Base-by-base conservation (phyloP, 108 stramenopile genomes). In the Bacterosira constricta region DNA sequence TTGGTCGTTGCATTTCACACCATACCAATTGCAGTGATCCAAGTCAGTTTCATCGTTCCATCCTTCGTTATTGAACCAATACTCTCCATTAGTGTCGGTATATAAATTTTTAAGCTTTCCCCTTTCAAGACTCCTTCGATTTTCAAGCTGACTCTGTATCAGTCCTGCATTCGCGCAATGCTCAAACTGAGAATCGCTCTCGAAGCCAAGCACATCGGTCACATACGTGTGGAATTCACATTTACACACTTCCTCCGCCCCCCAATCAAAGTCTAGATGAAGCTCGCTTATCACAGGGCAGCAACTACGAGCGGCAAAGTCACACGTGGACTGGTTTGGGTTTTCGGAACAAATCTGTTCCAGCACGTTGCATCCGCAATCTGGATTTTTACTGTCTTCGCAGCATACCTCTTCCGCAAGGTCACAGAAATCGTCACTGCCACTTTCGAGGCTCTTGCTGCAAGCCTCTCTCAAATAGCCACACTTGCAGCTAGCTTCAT, bases 61-160 rank as follows among this genome's bases (percentile, higher is more conserved):
- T 15, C 55, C 65, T 13, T 17, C n/a, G 21, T 65, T 73, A 11
- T 73, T 35, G 26, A 25, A 35, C 72, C 72, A 73, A 17, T 38
- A 27, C 5, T 42, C 64, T 34, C 72, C 72, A 37, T 18, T 42
- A 3, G 20, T 27, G 2, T 0, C 18, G 9, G 30, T 4, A 27
- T 65, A 65, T 34, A 73, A 18, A 12, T 4, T 11, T 49, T 5
- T 13, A 49, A 49, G 47, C 23, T 1, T 26, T 0, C 6, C 0
- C 7, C 26, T 49, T 8, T 49, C 47, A 20, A 11, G 0, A 23
- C 11, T 1, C 26, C 0, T 10, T 49, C 1, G 2, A 10, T 49
- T 8, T 25, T n/a, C n/a, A n/a, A n/a, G n/a, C n/a, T n/a, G n/a
- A n/a, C n/a, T n/a, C n/a, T n/a, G n/a, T n/a, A n/a, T n/a, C n/a